Percentiles rank a stretch among this genome's conserved stretches.
phyloP scores from a whole-genome alignment of 441 rosid genomes.

The Isatis lusitanica region DNA sequence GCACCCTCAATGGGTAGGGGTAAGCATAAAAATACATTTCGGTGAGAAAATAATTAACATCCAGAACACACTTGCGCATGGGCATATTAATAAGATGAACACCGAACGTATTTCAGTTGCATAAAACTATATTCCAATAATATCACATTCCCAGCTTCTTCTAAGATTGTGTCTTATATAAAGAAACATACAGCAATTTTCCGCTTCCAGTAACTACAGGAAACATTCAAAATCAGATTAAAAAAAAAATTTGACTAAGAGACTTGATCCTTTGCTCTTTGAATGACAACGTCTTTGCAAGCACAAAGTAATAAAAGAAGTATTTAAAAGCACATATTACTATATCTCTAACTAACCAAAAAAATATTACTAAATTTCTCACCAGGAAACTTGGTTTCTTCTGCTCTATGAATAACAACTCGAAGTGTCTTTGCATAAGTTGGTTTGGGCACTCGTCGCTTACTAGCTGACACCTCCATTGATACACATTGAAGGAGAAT shows the following conservation, averaged over 20 bases:
- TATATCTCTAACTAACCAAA: constrained; percentile 3
- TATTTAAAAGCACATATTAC: not conserved
- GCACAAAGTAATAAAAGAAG: constrained; percentile 19
- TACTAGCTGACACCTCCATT: constrained; percentile 69
- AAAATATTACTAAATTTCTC: constrained; percentile 18
- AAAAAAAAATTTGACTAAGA: constrained; percentile 46
- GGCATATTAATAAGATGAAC: constrained; percentile 17
- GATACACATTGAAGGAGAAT: constrained; percentile 75
- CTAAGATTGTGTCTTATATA: constrained; percentile 10
- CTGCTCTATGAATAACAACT: constrained; percentile 69
- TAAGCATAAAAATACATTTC: constrained; percentile 17
- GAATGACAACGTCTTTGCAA: constrained; percentile 58
- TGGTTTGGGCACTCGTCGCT: constrained; percentile 65
- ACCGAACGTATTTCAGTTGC: constrained; percentile 3
- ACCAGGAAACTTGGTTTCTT: constrained; percentile 76
- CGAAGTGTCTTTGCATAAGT: constrained; percentile 72
- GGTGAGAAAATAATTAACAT: constrained; percentile 12
- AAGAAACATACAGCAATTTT: constrained; percentile 9
- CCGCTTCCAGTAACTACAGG: not conserved
- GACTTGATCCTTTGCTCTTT: constrained; percentile 50
- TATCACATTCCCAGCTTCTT: constrained; percentile 13
- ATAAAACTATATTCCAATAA: constrained; percentile 3
- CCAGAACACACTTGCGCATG: constrained; percentile 13
- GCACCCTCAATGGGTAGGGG: constrained; percentile 7
- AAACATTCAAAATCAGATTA: constrained; percentile 10